Percentiles rank a stretch among this genome's conserved stretches.
phyloP scores from a whole-genome alignment of 2,329 filamentous ascomycete species.

The Ophiostoma fasciatum region DNA sequence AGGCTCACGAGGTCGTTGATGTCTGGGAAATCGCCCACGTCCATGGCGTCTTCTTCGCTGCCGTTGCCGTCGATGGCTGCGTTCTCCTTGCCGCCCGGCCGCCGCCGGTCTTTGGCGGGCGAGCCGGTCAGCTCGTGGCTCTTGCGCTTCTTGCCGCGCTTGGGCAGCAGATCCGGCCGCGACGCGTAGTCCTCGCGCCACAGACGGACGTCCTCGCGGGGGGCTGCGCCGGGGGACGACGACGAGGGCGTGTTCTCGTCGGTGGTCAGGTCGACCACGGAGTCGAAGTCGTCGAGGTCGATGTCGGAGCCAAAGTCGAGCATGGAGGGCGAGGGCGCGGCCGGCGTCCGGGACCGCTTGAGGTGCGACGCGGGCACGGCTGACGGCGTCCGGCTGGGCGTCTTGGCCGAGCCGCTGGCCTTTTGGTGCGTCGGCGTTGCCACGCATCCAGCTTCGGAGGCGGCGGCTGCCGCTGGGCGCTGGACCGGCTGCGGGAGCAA shows the following conservation, averaged over 20 bases:
- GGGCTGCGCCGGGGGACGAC: slow-evolving; percentile 2
- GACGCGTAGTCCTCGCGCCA: slow-evolving; percentile 29
- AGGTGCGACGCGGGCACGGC: background rate
- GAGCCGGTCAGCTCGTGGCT: slow-evolving; percentile 26
- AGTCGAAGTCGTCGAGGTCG: slow-evolving; percentile 16
- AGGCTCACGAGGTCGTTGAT: slow-evolving; percentile 30
- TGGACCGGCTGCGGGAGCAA: too few relatives aligned
- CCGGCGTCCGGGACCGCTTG: slow-evolving; percentile 12
- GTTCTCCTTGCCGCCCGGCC: slow-evolving; percentile 11
- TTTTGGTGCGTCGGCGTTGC: slow-evolving; percentile 4
- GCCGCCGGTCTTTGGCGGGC: background rate
- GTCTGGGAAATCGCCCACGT: slow-evolving; percentile 36
- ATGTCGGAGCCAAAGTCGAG: slow-evolving; percentile 13
- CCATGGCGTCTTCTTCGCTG: slow-evolving; percentile 19
- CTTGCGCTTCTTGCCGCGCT: slow-evolving; percentile 35
- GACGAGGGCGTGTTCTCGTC: slow-evolving; percentile 14
- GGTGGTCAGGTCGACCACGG: slow-evolving; percentile 20
- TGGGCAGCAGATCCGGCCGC: slow-evolving; percentile 23
- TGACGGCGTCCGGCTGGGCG: background rate
- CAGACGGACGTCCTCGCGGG: slow-evolving; percentile 21
- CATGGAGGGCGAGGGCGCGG: slow-evolving; percentile 16
- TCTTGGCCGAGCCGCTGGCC: background rate
- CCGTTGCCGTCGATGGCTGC: slow-evolving; percentile 10
- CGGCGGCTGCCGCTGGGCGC: too few relatives aligned
- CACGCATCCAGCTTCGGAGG: slow-evolving; percentile 18